phyloP scores from a whole-genome alignment of 495 filamentous ascomycete species.

The Hypoxylon intermedium region DNA sequence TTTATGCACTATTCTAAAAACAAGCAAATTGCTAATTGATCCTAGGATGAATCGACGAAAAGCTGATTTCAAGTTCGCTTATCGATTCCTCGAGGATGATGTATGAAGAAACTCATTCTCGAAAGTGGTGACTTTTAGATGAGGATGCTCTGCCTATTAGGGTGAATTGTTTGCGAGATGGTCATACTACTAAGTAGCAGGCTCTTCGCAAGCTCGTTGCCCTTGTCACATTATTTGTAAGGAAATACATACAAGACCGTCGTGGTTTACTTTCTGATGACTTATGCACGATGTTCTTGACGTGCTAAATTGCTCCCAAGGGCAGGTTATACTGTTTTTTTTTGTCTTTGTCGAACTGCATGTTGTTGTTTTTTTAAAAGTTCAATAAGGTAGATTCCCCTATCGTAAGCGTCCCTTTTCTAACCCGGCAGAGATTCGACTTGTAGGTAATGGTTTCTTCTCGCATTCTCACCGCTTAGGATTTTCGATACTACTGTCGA shows the following conservation, averaged over 20 bases:
- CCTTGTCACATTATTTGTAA: slow-evolving; percentile 28
- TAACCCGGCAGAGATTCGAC: no score
- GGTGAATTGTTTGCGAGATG: slow-evolving; percentile 19
- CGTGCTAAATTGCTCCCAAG: neutral
- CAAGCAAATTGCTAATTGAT: slow-evolving; percentile 26
- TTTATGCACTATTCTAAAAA: neutral
- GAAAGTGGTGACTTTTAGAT: neutral
- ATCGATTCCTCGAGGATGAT: slow-evolving; percentile 95
- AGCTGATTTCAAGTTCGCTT: slow-evolving; percentile 97
- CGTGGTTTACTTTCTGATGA: neutral
- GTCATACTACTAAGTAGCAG: slow-evolving; percentile 1
- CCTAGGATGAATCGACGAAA: slow-evolving; percentile 98
- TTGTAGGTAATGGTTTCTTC: no score
- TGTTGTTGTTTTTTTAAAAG: no score
- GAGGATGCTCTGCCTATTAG: slow-evolving; percentile 4
- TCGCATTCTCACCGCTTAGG: slow-evolving; percentile 28
- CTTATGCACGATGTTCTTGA: slow-evolving; percentile 5
- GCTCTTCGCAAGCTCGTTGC: slow-evolving; percentile 4
- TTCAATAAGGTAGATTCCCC: neutral
- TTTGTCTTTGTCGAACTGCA: no score
- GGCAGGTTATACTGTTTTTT: no score
- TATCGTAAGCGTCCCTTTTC: neutral
- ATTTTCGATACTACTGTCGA: neutral
- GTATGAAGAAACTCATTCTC: slow-evolving; percentile 55
- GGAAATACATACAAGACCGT: slow-evolving; percentile 30